Conservation (phyloP, 345 rosid genomes). For the Nasturtium officinale region DNA sequence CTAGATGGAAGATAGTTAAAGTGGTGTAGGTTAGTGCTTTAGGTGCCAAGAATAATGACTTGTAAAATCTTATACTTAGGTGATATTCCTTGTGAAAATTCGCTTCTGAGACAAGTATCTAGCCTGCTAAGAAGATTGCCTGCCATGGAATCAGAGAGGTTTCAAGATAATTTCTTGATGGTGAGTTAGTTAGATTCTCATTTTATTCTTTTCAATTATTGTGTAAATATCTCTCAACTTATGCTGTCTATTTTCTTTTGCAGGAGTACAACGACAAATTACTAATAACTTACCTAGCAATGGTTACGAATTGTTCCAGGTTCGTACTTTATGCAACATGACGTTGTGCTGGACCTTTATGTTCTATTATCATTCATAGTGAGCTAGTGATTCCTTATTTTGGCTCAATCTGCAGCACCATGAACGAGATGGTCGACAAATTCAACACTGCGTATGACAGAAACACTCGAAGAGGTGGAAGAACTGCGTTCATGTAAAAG, state of each 20-base stretch:
- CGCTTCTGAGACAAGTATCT: conserved; percentile 88
- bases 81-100: conserved; percentile 88
- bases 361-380: background rate
- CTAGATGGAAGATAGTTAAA: conserved; percentile 2
- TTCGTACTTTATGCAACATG: conserved; percentile 34
- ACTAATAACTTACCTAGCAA: conserved; percentile 82
- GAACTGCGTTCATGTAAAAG: conserved; percentile 74
- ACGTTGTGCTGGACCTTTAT: background rate
- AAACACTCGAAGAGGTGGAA: conserved; percentile 88
- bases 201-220: background rate
- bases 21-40: conserved; percentile 6
- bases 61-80: conserved; percentile 53
- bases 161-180: conserved; percentile 95
- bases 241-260: conserved; percentile 10
- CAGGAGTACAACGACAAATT: conserved; percentile 94
- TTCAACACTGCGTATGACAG: conserved; percentile 96
- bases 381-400: background rate
- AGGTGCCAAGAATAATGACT: conserved; percentile 17
- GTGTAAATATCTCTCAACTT: background rate
- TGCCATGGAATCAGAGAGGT: conserved; percentile 87
- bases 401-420: conserved; percentile 61
- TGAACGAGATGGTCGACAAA: conserved; percentile 94
- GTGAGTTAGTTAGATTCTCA: conserved; percentile 48
- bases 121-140: conserved; percentile 95
- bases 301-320: conserved; percentile 96